Evolutionary conservation across 768 basidiomycete genomes (phyloP), one percentile per base, ranked within the genome.

Genomic region (Sarcodon aspratus): DNA sequence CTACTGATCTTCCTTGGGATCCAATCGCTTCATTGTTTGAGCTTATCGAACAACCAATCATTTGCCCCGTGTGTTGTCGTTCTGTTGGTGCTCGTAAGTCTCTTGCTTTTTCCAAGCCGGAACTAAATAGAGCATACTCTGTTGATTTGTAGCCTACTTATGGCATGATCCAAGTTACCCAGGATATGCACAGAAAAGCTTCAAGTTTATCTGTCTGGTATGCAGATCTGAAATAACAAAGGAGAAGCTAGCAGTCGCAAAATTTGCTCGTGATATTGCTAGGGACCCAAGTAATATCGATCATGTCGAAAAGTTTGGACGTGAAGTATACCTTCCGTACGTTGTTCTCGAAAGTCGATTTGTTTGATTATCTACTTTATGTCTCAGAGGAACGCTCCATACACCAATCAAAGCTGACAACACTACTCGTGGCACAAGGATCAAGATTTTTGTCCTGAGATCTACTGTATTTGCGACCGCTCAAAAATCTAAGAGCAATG

Each of bases 171-270:
- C 55, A 7, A 51, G 57, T 0, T 72, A 70, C 1, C 69, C 66
- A 0, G 79, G 79, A 0, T 80, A 78, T 47, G 57, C 72, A 0
- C 75, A 78, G 50, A 59, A 59, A 18, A 59, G 56, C 0, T 79
- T 79, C 49, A 55, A 34, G 4, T 45, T 54, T 1, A 21, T 27
- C 36, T 80, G 78, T 51, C 52, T 53, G 1, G 31, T 36, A 2
- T 80, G 78, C 53, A 48, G 48, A 9, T 60, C 68, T 27, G 55
- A 52, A 4, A 70, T 80, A 21, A 73, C 66, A 1, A 69, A 67
- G 40, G 63, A 68, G n/a, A 63, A 54, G 9, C 63, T 78, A 3
- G 72, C 63, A 1, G 59, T 72, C n/a, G n/a, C n/a, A n/a, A n/a
- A n/a, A n/a, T n/a, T n/a, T n/a, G n/a, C n/a, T n/a, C n/a, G n/a